Percentiles rank a stretch among this genome's conserved stretches.
phyloP scores from a whole-genome alignment of 2,329 filamentous ascomycete species.

The Hypoxylon sp. region DNA sequence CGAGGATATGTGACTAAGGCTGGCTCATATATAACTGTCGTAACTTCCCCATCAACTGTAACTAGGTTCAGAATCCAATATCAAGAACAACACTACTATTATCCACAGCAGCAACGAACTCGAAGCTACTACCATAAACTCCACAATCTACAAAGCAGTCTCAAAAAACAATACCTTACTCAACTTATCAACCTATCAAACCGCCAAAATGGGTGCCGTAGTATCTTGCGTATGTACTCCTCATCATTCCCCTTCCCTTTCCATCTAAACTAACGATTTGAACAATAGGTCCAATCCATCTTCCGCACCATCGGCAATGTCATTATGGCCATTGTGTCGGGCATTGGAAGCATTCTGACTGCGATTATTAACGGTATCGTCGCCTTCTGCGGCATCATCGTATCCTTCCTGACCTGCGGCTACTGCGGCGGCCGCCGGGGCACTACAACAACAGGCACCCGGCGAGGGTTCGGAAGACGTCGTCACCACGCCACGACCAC shows the following conservation, averaged over 20 bases:
- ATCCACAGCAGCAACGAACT: conserved; percentile 22
- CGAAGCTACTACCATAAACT: conserved; percentile 18
- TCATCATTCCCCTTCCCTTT: neutral
- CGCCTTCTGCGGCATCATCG: conserved; percentile 74
- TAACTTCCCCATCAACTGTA: conserved; percentile 23
- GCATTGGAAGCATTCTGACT: conserved; percentile 74
- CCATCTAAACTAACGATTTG: neutral
- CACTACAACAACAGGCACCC: conserved; percentile 29
- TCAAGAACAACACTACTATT: conserved; percentile 14
- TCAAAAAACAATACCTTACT: conserved; percentile 14
- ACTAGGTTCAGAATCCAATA: conserved; percentile 2
- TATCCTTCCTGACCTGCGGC: conserved; percentile 74
- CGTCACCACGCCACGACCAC: conserved; percentile 51
- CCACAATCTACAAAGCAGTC: conserved; percentile 18
- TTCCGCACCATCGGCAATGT: conserved; percentile 75
- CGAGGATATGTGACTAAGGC: conserved; percentile 15
- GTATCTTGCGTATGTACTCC: conserved; percentile 80
- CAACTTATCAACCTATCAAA: conserved; percentile 38
- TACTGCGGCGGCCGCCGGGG: conserved; percentile 54
- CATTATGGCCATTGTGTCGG: conserved; percentile 78
- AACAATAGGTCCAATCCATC: conserved; percentile 67
- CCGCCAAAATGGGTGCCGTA: conserved; percentile 81
- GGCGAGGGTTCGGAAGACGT: conserved; percentile 42
- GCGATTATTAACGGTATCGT: conserved; percentile 79
- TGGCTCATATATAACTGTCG: conserved; percentile 30